These are phyloP conservation scores for Fusarium subglutinans DNA, from an alignment of 2,329 filamentous ascomycete species.

Conservation along the genomic window DNA sequence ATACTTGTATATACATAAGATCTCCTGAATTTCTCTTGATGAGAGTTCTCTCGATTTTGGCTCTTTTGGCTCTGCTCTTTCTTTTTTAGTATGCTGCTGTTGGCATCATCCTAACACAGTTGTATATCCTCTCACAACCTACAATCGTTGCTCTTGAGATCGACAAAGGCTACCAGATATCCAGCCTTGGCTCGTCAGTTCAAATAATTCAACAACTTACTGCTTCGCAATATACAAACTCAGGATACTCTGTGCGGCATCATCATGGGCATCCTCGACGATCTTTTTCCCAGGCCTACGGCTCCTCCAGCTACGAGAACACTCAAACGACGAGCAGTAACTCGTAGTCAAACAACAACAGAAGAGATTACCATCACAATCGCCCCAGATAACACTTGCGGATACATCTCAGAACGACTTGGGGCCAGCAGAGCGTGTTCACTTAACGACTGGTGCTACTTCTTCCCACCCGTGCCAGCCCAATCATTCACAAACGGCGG, in stretches of 20 bases:
- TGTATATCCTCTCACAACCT: background rate
- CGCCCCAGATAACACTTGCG: conserved; percentile 12
- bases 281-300: conserved; percentile 4
- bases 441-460: background rate
- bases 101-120: background rate
- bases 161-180: background rate
- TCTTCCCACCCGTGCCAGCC: background rate
- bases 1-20: background rate
- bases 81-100: background rate
- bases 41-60: background rate
- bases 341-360: background rate
- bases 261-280: conserved; percentile 3
- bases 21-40: background rate
- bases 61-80: background rate
- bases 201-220: background rate
- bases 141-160: background rate
- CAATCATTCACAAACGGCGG: background rate
- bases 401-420: conserved; percentile 14
- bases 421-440: conserved; percentile 13
- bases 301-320: conserved; percentile 1
- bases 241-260: background rate
- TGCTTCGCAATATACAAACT: background rate
- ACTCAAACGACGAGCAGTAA: conserved; percentile 1
- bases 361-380: background rate
- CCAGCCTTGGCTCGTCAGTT: background rate